A percentile compares a stretch with the other conserved stretches of the same genome.
Evolutionary conservation across 2,329 filamentous ascomycete genomes (phyloP).

Genomic region (Diaporthe citri): DNA sequence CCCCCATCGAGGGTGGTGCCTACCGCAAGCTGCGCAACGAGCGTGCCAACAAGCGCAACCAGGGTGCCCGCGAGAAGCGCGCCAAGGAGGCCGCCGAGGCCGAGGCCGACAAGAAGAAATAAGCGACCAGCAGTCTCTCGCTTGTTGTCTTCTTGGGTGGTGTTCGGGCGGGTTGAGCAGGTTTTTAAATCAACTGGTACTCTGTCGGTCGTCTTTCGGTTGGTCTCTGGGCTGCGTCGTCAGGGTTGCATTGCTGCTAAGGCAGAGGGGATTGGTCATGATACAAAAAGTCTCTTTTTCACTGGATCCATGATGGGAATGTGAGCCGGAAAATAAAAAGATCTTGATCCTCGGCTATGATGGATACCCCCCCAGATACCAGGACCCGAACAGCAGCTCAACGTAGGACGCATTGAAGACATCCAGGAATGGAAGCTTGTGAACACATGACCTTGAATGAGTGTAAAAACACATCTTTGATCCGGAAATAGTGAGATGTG

Average conservation of each 20-base stretch:
- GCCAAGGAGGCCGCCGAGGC: slow-evolving; percentile 88
- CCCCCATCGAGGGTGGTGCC: slow-evolving; percentile 82
- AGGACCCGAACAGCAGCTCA: slow-evolving; percentile 23
- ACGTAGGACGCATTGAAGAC: slow-evolving; percentile 21
- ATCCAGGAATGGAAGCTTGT: slow-evolving; percentile 24
- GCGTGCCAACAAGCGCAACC: slow-evolving; percentile 84
- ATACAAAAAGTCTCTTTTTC: slow-evolving; percentile 34
- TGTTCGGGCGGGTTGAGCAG: slow-evolving; percentile 31
- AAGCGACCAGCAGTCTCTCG: slow-evolving; percentile 53
- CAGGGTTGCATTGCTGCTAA: slow-evolving; percentile 40
- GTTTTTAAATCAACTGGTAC: slow-evolving; percentile 39
- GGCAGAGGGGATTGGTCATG: slow-evolving; percentile 39
- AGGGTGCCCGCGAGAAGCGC: slow-evolving; percentile 93
- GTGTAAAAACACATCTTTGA: neutral
- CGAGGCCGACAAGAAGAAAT: slow-evolving; percentile 84
- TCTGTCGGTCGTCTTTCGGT: slow-evolving; percentile 43
- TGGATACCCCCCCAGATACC: slow-evolving; percentile 25
- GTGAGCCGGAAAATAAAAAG: slow-evolving; percentile 25
- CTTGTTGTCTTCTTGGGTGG: slow-evolving; percentile 28
- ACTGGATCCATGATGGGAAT: slow-evolving; percentile 30
- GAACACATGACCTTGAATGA: neutral
- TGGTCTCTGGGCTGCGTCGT: slow-evolving; percentile 42
- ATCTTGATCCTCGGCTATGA: slow-evolving; percentile 32
- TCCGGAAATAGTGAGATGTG: neutral
- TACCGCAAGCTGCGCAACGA: slow-evolving; percentile 88